Evolutionary conservation across 768 basidiomycete genomes (phyloP).

Genomic region (Mycena rebaudengoi): DNA sequence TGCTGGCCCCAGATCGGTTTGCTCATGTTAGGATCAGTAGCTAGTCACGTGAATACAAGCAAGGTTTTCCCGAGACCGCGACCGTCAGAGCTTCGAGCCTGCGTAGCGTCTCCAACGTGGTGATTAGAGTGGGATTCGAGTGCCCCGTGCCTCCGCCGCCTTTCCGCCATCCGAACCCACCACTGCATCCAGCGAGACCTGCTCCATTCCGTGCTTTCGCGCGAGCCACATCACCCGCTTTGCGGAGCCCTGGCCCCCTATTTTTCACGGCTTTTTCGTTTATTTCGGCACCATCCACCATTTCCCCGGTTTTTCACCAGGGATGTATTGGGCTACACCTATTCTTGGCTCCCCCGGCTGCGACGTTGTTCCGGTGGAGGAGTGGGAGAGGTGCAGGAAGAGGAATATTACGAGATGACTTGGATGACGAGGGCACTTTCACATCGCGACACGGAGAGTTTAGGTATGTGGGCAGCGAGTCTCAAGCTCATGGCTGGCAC

Average conservation of each 20-base stretch:
- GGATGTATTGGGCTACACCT: too few species aligned
- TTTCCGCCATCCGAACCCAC: conserved; percentile 1
- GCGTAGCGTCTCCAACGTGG: too few species aligned
- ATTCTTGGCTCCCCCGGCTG: neutral
- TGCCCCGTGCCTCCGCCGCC: neutral
- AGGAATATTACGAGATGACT: neutral
- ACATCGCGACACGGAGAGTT: neutral
- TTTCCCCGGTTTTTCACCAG: neutral
- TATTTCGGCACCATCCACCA: neutral
- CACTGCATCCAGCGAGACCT: conserved; percentile 2
- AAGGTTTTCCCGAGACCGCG: too few species aligned
- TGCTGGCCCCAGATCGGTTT: too few species aligned
- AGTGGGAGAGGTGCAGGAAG: neutral
- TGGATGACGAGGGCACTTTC: neutral
- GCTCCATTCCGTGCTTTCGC: neutral
- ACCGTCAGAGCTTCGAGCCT: too few species aligned
- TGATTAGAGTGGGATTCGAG: conserved; percentile 5
- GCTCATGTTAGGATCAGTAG: too few species aligned
- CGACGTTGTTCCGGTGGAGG: neutral
- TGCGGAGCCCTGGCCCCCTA: neutral
- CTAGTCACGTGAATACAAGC: too few species aligned
- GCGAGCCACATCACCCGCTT: neutral
- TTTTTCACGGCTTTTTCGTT: neutral
- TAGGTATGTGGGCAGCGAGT: conserved; percentile 1
- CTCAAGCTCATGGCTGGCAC: conserved; percentile 3